A percentile compares a stretch with the other conserved stretches of the same genome.
Conservation (phyloP, 371 early-diverging fungal genomes). For the Rhizomucor pusillus region DNA sequence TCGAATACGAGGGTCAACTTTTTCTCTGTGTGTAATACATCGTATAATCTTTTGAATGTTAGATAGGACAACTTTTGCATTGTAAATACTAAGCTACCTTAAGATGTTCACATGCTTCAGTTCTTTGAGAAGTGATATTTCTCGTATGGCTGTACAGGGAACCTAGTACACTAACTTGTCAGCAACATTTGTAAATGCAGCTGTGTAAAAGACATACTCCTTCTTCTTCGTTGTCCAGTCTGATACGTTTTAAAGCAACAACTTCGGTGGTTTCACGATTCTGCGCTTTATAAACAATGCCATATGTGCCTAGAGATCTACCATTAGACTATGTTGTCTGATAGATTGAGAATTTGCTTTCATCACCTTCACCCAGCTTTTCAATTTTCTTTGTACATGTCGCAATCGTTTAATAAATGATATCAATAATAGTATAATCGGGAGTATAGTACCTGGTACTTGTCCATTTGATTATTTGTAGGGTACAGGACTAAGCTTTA, state of each 20-base stretch:
- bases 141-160: constrained; percentile 97
- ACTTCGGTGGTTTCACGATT: constrained; percentile 90
- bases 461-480: too few relatives aligned
- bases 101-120: constrained; percentile 96
- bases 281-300: constrained; percentile 97
- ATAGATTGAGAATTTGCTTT: background rate
- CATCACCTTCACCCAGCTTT: constrained; percentile 84
- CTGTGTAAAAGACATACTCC: constrained; percentile 52
- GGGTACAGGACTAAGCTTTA: too few relatives aligned
- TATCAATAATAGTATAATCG: too few relatives aligned
- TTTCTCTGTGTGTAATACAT: constrained; percentile 95
- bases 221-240: constrained; percentile 96
- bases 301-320: constrained; percentile 92
- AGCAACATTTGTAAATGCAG: background rate
- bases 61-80: background rate
- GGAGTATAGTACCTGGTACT: background rate
- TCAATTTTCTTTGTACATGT: constrained; percentile 73
- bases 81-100: constrained; percentile 33
- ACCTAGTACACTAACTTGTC: constrained; percentile 47
- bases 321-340: background rate
- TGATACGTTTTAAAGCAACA: constrained; percentile 97
- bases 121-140: constrained; percentile 96
- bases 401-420: too few relatives aligned
- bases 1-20: constrained; percentile 94
- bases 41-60: constrained; percentile 65